Percentiles rank a stretch among this genome's conserved stretches.
These are phyloP conservation scores for Monsonia emarginata DNA, from an alignment of 441 rosid species.

Conservation along the genomic window DNA sequence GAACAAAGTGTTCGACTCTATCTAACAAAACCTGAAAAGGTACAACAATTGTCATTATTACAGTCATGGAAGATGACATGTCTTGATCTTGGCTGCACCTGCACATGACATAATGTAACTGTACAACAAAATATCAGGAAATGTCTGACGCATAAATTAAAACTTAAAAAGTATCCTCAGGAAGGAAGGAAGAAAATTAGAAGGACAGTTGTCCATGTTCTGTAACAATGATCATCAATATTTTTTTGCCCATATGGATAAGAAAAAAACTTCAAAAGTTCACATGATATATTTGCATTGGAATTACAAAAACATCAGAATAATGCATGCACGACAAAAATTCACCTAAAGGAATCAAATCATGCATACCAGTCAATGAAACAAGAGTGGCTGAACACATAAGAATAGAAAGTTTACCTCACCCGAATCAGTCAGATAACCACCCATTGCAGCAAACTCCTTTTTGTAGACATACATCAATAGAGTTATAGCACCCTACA, in stretches of 20 bases:
- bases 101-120: neutral
- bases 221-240: neutral
- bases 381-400: neutral
- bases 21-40: slow-evolving; percentile 52
- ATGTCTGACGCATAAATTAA: neutral
- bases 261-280: neutral
- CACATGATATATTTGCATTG: neutral
- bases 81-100: neutral
- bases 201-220: neutral
- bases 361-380: neutral
- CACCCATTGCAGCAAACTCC: slow-evolving; percentile 87
- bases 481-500: slow-evolving; percentile 89
- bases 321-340: neutral
- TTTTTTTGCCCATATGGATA: neutral
- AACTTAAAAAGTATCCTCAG: neutral
- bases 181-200: neutral
- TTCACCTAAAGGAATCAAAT: neutral
- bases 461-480: slow-evolving; percentile 77
- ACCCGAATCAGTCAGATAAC: slow-evolving; percentile 95
- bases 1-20: slow-evolving; percentile 79
- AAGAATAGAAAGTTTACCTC: slow-evolving; percentile 52
- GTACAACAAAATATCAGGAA: neutral
- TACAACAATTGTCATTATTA: neutral
- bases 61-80: neutral
- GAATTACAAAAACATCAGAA: neutral